Evolutionary conservation across 2,329 filamentous ascomycete genomes (phyloP), one percentile per base, ranked within the genome.

Genomic region (Ascomycota sp.): DNA sequence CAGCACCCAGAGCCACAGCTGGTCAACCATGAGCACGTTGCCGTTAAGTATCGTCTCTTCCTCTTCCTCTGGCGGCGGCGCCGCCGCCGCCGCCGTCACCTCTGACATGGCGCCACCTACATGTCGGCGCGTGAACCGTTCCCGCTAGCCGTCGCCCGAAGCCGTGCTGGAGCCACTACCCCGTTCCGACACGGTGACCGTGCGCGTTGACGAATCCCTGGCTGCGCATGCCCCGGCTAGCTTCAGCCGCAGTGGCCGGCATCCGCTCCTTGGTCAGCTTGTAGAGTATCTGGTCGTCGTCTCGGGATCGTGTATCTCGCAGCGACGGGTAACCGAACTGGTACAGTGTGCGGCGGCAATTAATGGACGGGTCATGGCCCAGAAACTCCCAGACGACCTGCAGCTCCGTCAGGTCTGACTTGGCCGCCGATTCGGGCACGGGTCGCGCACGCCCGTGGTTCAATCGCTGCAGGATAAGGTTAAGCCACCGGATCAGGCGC

Each of bases 261-360:
- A 38, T 33, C 3, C 58, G 47, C 32, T 63, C 52, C 38, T 68
- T 70, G 2, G 67, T 71, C 2, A 74, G 49, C 38, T 75, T 75
- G 45, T 74, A 75, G 6, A 75, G 47, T 64, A 75, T 74, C 43
- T 75, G 70, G 25, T 75, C 70, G 26, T 71, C 67, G 25, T 75
- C 71, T 12, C 70, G 52, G 0, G 66, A 63, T 25, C 65, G 50
- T 0, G 70, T 75, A 22, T 74, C 69, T 8, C 60, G 52, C 0
- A 75, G 49, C 3, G 65, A 68, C 0, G 69, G 69, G 31, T 75
- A 73, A 0, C 65, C 68, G 32, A 62, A 75, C 37, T 75, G 69
- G 33, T 75, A 70, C 5, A 75, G 42, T 0, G 70, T 74, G 5
- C 70, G 56, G 1, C 70, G 60, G 23, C 64, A 62, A 40, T 75